These are phyloP conservation scores for Straminergon stramineum DNA, from an alignment of 225 moss, liverwort and hornwort genomes.

Conservation along the genomic window DNA sequence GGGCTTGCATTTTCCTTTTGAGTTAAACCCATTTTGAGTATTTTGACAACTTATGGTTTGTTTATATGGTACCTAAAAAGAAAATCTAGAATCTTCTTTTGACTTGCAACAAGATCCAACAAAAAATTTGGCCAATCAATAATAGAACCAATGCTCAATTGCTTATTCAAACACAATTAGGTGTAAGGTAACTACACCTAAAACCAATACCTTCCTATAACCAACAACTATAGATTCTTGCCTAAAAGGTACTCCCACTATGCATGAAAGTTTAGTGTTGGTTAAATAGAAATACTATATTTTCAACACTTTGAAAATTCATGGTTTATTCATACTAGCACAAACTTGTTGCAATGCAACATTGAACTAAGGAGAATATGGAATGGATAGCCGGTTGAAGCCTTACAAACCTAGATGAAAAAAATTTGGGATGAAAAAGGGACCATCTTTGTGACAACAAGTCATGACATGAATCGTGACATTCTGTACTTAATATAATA, in stretches of 20 bases:
- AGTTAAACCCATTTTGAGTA: fast-evolving
- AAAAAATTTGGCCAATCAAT: neutral
- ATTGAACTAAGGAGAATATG: no score
- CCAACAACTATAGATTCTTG: neutral
- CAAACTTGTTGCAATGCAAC: no score
- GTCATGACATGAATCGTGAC: no score
- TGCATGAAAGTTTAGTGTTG: fast-evolving
- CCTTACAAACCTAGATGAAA: no score
- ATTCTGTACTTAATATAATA: no score
- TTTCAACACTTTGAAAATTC: neutral
- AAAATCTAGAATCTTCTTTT: neutral
- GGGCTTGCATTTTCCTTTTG: fast-evolving
- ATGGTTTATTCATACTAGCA: neutral
- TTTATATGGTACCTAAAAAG: neutral
- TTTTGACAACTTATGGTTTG: neutral
- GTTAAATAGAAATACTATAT: no score
- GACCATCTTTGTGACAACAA: no score
- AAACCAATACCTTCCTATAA: neutral
- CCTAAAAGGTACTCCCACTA: no score
- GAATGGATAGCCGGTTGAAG: no score
- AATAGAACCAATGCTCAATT: neutral
- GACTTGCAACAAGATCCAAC: neutral
- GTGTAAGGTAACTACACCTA: neutral
- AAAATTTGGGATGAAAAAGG: no score
- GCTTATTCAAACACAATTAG: fast-evolving